phyloP scores from a whole-genome alignment of 2,329 filamentous ascomycete genomes.

The Arthrocladium fulminans region DNA sequence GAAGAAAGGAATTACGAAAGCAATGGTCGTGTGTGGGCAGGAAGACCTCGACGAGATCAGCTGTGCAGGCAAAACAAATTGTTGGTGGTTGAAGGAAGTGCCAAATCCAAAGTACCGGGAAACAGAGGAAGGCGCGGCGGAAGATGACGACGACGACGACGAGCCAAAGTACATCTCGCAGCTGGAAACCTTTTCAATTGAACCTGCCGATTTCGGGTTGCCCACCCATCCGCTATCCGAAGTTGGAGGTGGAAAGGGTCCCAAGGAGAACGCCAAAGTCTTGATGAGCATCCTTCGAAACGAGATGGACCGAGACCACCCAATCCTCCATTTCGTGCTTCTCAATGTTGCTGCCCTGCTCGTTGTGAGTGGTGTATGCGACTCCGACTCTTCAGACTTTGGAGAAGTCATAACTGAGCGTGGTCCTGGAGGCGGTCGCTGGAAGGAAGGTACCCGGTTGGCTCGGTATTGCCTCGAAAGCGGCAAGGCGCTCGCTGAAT shows the following conservation, averaged over 20 bases:
- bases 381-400: constrained; percentile 70
- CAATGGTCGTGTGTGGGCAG: constrained; percentile 81
- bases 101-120: constrained; percentile 35
- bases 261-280: constrained; percentile 78
- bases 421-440: constrained; percentile 76
- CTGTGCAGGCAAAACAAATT: constrained; percentile 78
- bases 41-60: constrained; percentile 95
- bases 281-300: constrained; percentile 67
- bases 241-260: constrained; percentile 77
- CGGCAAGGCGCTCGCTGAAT: constrained; percentile 74
- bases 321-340: constrained; percentile 85
- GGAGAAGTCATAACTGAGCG: constrained; percentile 71
- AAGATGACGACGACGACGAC: constrained; percentile 33
- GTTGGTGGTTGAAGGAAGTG: constrained; percentile 65
- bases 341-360: constrained; percentile 88
- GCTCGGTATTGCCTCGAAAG: constrained; percentile 83
- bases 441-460: constrained; percentile 87
- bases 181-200: constrained; percentile 68
- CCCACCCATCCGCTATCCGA: constrained; percentile 61
- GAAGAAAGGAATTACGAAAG: constrained; percentile 69
- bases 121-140: constrained; percentile 28
- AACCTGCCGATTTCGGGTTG: constrained; percentile 81
- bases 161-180: constrained; percentile 39
- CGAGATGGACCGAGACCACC: constrained; percentile 64
- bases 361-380: constrained; percentile 76